Conservation (phyloP, 129 eudicot species). For the Helichrysum umbraculigerum region DNA sequence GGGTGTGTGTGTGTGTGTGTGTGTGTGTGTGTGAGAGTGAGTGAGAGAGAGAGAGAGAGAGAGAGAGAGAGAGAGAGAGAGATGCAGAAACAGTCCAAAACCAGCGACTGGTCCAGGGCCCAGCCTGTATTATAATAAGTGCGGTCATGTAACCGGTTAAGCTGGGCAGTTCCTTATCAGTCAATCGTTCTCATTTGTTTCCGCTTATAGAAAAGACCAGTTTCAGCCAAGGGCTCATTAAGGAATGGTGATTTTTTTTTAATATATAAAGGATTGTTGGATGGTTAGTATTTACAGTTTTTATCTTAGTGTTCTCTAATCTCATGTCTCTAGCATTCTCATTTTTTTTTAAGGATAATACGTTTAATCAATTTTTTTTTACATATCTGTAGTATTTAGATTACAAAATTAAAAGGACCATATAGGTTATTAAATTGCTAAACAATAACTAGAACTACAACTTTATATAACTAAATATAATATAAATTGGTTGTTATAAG, state of each 20-base stretch:
- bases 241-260: background rate
- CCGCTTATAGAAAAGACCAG: background rate
- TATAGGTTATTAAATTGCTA: background rate
- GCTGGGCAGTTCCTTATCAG: background rate
- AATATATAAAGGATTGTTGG: too few species aligned
- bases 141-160: too few species aligned
- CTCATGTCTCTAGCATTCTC: background rate
- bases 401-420: background rate
- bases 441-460: background rate
- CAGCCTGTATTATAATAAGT: background rate
- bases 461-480: background rate
- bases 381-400: too few species aligned
- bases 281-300: background rate
- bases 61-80: background rate
- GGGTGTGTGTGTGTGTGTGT: background rate
- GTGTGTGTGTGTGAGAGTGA: background rate
- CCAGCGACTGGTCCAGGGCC: too few species aligned
- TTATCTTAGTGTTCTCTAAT: background rate
- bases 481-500: background rate
- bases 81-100: background rate
- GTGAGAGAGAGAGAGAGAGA: background rate
- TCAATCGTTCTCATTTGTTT: background rate
- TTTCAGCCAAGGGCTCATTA: background rate
- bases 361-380: too few species aligned
- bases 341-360: too few species aligned